Evolutionary conservation across 352 stramenopile genomes (phyloP).

Genomic region (Globisporangium echinulatum): DNA sequence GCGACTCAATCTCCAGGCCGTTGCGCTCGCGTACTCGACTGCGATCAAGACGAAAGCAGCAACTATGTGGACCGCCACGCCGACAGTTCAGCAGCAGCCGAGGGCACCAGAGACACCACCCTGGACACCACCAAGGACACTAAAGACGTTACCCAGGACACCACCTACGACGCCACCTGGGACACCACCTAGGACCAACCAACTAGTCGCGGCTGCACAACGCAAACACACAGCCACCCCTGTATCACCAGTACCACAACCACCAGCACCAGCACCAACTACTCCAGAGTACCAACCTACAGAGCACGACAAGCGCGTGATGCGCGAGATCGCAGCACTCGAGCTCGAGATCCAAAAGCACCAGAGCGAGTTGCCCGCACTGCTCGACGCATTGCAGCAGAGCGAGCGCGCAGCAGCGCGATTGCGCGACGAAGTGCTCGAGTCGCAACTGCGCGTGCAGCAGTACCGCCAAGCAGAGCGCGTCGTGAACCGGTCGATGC

Average conservation of each 20-base stretch:
- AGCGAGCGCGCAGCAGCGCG: slow-evolving; percentile 23
- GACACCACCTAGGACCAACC: not conserved
- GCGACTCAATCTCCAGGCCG: slow-evolving; percentile 7
- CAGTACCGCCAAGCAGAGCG: slow-evolving; percentile 42
- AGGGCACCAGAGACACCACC: not conserved
- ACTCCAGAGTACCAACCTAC: slow-evolving; percentile 21
- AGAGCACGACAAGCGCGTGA: slow-evolving; percentile 24
- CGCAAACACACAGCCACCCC: no score
- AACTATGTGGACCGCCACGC: not conserved
- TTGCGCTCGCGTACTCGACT: slow-evolving; percentile 3
- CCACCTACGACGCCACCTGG: not conserved
- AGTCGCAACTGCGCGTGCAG: slow-evolving; percentile 31
- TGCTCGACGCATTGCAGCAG: slow-evolving; percentile 33
- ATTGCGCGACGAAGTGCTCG: slow-evolving; percentile 23
- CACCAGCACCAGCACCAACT: no score
- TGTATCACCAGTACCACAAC: no score
- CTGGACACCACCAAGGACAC: not conserved
- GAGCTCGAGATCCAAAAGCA: slow-evolving; percentile 37
- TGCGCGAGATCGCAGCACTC: slow-evolving; percentile 35
- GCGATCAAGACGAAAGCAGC: not conserved
- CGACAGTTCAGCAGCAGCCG: not conserved
- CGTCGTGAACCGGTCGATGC: slow-evolving; percentile 37
- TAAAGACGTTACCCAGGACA: not conserved
- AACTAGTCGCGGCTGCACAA: no score
- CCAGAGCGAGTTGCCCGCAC: slow-evolving; percentile 37